These are phyloP conservation scores for Kodamaea kaohsiungensis DNA, from an alignment of 805 yeast genomes.

Conservation along the genomic window DNA sequence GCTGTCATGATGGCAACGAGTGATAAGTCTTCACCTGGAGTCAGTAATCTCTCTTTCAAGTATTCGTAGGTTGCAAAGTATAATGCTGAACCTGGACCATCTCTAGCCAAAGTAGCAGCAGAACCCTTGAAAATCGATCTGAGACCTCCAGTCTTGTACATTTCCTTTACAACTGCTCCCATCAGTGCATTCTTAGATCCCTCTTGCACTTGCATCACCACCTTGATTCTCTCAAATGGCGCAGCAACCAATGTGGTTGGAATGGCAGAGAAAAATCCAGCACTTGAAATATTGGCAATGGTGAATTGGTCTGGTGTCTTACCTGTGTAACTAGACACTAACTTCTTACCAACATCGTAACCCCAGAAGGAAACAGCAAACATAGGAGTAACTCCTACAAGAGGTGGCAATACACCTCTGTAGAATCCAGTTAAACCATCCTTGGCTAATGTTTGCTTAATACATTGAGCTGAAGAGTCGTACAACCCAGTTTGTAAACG, in stretches of 20 bases:
- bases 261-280: conserved; percentile 91
- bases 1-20: conserved; percentile 78
- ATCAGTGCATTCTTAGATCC: conserved; percentile 46
- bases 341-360: conserved; percentile 84
- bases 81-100: conserved; percentile 95
- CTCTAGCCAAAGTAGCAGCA: conserved; percentile 88
- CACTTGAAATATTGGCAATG: conserved; percentile 75
- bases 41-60: conserved; percentile 62
- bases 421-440: conserved; percentile 84
- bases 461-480: conserved; percentile 63
- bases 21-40: conserved; percentile 59
- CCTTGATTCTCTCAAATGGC: conserved; percentile 95
- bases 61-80: conserved; percentile 94
- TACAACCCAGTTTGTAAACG: conserved; percentile 84
- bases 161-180: conserved; percentile 61
- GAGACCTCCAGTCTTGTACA: conserved; percentile 80
- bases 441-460: conserved; percentile 63
- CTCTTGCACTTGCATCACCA: conserved; percentile 80
- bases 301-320: conserved; percentile 47
- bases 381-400: conserved; percentile 97
- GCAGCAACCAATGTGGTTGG: conserved; percentile 98
- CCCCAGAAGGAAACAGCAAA: conserved; percentile 99
- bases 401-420: conserved; percentile 92
- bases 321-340: conserved; percentile 53
- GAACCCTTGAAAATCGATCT: conserved; percentile 89